Base-by-base conservation (phyloP, 306 rosid species). In the Medicago arabica region DNA sequence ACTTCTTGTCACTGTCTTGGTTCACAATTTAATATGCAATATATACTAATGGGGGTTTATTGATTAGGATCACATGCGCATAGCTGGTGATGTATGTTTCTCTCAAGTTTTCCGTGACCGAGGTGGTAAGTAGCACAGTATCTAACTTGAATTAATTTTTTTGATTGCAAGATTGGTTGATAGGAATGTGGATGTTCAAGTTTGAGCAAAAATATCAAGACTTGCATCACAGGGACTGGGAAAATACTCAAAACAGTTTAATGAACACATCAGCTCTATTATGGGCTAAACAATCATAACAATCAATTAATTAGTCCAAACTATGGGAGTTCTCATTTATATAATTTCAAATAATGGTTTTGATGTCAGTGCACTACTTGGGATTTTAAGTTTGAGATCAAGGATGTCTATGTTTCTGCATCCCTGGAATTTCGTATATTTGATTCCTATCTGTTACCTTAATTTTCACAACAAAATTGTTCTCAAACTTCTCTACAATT, bases 51-150 rank as follows among this genome's bases (percentile, higher is more conserved):
- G 69, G 3, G 12, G 28, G 53, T 38, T 66, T 60, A 71, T 67
- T 80, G 51, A 61, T 60, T 72, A 93, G 98, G 98, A 93, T 85
- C 96, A 93, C 83, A 91, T 93, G 98, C 98, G 96, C 19, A 88
- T 43, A 71, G 98, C 92, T 74, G 98, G 98, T 41, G 98, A 93
- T 72, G 98, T 93, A 83, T 87, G 96, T 71, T 91, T 91, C 55
- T 88, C 97, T 25, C 92, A 93, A 85, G 98, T 93, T 64, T 91
- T 89, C 80, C 91, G 90, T 5, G 96, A 89, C 34, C 89, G 84
- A 67, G 87, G 93, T 40, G 97, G 97, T 90, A 79, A 85, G 93
- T 82, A 28, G 51, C 64, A 46, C 51, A 46, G 15, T 13, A 46
- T 12, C 51, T 46, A 46, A 46, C 51, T 46, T 13, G 51, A 13